These are phyloP conservation scores for Tylopilus subfusipes DNA, from an alignment of 768 basidiomycete species.

Conservation along the genomic window DNA sequence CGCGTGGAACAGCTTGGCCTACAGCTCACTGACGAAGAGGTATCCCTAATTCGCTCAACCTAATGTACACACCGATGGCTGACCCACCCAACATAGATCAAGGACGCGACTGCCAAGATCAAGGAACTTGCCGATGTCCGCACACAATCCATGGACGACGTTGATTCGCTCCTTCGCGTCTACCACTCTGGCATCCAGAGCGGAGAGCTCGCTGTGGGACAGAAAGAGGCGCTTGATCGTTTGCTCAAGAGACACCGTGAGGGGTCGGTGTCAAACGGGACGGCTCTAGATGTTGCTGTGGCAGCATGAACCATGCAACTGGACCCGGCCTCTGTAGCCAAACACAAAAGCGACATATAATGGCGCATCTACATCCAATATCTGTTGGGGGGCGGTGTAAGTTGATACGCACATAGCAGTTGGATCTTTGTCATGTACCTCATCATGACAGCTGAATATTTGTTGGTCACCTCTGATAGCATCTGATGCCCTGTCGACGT, in stretches of 20 bases:
- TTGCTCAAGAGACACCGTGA: constrained; percentile 77
- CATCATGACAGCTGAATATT: background rate
- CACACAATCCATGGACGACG: constrained; percentile 99
- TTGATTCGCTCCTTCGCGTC: constrained; percentile 92
- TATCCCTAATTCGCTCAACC: constrained; percentile 19
- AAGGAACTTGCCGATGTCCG: constrained; percentile 98
- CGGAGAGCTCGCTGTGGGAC: constrained; percentile 91
- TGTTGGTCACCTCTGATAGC: too few species aligned
- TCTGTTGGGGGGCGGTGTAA: constrained; percentile 7
- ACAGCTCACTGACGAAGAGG: constrained; percentile 85
- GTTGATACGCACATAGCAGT: background rate
- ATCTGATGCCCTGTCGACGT: background rate
- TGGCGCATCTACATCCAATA: constrained; percentile 16
- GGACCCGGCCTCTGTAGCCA: background rate
- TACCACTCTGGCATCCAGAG: constrained; percentile 93
- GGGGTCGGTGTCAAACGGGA: constrained; percentile 10
- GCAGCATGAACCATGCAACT: constrained; percentile 6
- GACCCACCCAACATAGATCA: constrained; percentile 52
- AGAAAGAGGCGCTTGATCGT: constrained; percentile 85
- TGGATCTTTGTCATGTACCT: background rate
- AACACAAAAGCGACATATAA: constrained; percentile 20
- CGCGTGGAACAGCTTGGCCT: constrained; percentile 97
- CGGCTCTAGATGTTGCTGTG: background rate
- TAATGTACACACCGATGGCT: constrained; percentile 1
- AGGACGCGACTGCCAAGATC: constrained; percentile 98